Evolutionary conservation across 163 green algal species (phyloP).

Genomic region (Scenedesmus sp.): DNA sequence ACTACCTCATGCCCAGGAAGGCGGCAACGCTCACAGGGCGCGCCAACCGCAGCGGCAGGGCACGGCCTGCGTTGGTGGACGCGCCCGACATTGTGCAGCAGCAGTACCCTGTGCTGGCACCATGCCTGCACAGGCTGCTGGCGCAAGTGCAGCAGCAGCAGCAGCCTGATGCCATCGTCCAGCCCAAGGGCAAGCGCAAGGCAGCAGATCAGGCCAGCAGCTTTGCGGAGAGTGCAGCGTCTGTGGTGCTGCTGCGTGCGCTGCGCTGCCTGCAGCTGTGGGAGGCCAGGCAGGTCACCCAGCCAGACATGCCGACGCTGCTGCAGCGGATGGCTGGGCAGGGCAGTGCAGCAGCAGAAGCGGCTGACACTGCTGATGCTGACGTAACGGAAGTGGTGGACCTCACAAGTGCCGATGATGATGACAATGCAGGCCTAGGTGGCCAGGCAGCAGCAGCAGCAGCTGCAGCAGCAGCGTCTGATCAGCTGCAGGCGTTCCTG

Average conservation of each 20-base stretch:
- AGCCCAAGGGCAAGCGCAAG: background rate
- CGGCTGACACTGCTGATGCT: background rate
- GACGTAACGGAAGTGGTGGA: background rate
- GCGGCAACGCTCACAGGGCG: background rate
- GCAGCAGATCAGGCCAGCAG: background rate
- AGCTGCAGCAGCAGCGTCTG: no score
- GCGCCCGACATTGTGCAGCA: background rate
- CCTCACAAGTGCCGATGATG: background rate
- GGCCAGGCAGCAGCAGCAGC: background rate
- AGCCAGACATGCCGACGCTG: background rate
- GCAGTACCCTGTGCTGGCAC: background rate
- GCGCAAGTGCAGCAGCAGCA: background rate
- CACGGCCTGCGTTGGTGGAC: background rate
- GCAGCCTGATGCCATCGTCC: background rate
- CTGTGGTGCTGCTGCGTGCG: slow-evolving; percentile 21
- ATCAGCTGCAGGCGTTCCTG: background rate
- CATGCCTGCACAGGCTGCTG: background rate
- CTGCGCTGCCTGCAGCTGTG: background rate
- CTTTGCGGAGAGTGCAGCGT: background rate
- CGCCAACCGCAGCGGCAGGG: background rate
- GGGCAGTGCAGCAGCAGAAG: background rate
- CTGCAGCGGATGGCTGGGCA: background rate
- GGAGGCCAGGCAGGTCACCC: no score
- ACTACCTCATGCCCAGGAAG: background rate
- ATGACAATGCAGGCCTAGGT: no score